Percentiles rank a stretch among this genome's conserved stretches.
These are phyloP conservation scores for Pseudocercospora pini-densiflorae DNA, from an alignment of 2,329 filamentous ascomycete genomes.

Conservation along the genomic window DNA sequence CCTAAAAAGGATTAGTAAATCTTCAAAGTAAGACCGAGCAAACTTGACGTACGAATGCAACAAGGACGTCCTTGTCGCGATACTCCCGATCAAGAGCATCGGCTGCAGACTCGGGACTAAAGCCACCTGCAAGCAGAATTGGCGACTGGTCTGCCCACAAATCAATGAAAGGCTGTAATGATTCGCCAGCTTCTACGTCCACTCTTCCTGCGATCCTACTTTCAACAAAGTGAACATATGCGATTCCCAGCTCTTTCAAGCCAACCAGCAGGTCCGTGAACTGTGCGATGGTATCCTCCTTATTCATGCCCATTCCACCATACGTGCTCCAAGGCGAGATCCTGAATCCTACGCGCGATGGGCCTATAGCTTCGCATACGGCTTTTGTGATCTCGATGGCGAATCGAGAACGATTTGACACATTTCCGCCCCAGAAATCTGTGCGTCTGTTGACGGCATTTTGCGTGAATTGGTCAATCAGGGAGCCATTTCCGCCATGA, in stretches of 20 bases:
- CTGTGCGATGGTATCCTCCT: conserved; percentile 59
- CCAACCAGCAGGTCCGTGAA: conserved; percentile 61
- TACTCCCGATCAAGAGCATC: conserved; percentile 39
- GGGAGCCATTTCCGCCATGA: conserved; percentile 54
- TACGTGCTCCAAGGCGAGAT: conserved; percentile 64
- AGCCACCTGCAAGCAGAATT: conserved; percentile 55
- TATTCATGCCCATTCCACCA: conserved; percentile 64
- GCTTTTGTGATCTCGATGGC: conserved; percentile 57
- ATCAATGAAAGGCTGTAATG: conserved; percentile 40
- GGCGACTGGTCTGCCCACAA: conserved; percentile 50
- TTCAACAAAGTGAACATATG: conserved; percentile 66
- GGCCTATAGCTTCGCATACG: conserved; percentile 52
- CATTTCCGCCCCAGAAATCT: conserved; percentile 50
- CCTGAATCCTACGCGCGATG: conserved; percentile 56
- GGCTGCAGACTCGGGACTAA: conserved; percentile 46
- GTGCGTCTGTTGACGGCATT: conserved; percentile 57
- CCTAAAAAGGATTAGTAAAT: conserved; percentile 26
- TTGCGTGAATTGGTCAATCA: conserved; percentile 67
- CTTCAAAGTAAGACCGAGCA: no score
- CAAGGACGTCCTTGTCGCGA: conserved; percentile 47
- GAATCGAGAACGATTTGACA: conserved; percentile 57
- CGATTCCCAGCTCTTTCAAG: conserved; percentile 56
- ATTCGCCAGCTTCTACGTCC: conserved; percentile 42
- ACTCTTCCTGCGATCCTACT: conserved; percentile 54
- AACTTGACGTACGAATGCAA: conserved; percentile 45